A percentile compares a stretch with the other conserved stretches of the same genome.
phyloP scores from a whole-genome alignment of 2,329 filamentous ascomycete species.

The Colletotrichum sp. region DNA sequence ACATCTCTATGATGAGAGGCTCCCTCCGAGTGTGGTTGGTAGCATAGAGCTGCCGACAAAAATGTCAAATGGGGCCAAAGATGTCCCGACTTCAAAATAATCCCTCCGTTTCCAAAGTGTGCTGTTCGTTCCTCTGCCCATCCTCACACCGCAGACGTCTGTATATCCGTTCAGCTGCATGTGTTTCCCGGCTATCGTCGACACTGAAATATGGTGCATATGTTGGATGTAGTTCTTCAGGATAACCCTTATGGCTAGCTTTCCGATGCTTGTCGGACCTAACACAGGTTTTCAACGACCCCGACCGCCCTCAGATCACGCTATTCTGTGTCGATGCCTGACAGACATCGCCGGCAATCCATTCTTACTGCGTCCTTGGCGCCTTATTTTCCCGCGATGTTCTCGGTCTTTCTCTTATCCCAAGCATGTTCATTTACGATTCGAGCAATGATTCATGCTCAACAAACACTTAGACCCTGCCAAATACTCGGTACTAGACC shows the following conservation, averaged over 20 bases:
- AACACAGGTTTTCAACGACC: neutral
- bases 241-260: neutral
- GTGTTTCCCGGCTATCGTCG: neutral
- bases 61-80: constrained; percentile 21
- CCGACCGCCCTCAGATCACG: neutral
- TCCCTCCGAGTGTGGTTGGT: constrained; percentile 16
- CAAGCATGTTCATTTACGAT: neutral
- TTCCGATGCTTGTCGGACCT: neutral
- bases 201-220: neutral
- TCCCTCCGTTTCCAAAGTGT: neutral
- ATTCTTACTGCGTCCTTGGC: neutral
- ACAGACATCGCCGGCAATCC: neutral
- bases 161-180: neutral
- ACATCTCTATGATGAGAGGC: constrained; percentile 2
- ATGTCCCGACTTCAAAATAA: constrained; percentile 16
- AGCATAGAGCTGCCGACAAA: constrained; percentile 20
- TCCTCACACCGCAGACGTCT: neutral
- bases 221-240: neutral
- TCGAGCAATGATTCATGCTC: neutral
- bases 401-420: neutral
- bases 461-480: neutral
- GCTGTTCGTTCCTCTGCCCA: neutral
- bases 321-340: neutral
- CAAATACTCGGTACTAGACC: neutral
- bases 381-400: neutral